Percentiles rank a stretch among this genome's conserved stretches.
Conservation (phyloP, 2,329 filamentous ascomycete genomes). For the Calonectria pseudoreteaudii region DNA sequence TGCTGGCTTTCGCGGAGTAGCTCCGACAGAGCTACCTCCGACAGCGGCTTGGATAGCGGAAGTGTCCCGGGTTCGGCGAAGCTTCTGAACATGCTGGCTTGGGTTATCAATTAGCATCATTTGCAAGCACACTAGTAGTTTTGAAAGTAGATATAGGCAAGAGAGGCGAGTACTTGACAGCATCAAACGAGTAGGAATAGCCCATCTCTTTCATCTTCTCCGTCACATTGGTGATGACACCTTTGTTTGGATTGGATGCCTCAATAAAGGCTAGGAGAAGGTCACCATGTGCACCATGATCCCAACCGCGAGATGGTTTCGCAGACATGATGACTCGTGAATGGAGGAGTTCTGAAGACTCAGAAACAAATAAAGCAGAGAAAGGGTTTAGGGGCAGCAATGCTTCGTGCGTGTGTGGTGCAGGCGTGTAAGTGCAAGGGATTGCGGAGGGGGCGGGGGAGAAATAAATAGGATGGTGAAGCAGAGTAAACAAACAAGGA, state of each 20-base stretch:
- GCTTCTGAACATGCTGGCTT: conserved; percentile 61
- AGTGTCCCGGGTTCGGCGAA: conserved; percentile 52
- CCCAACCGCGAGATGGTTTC: conserved; percentile 48
- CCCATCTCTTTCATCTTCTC: conserved; percentile 48
- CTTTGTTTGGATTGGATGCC: conserved; percentile 49
- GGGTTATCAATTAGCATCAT: conserved; percentile 28
- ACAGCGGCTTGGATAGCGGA: conserved; percentile 36
- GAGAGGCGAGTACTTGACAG: conserved; percentile 52
- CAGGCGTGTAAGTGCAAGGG: background rate
- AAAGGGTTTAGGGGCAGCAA: background rate
- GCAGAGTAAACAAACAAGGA: conserved; percentile 14
- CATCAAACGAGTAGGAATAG: conserved; percentile 53
- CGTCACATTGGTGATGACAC: conserved; percentile 47
- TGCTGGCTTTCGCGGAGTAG: conserved; percentile 40
- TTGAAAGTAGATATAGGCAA: background rate
- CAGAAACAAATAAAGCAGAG: background rate
- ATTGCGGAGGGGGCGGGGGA: background rate
- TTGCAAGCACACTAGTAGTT: background rate
- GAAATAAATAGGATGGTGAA: conserved; percentile 15
- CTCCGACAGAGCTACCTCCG: conserved; percentile 25
- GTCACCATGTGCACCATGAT: conserved; percentile 52
- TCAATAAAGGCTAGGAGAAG: conserved; percentile 53
- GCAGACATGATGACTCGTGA: conserved; percentile 22
- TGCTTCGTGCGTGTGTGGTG: conserved; percentile 4
- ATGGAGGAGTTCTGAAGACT: background rate